These are phyloP conservation scores for Fistulina hepatica DNA, from an alignment of 1,284 basidiomycete genomes.

Conservation along the genomic window DNA sequence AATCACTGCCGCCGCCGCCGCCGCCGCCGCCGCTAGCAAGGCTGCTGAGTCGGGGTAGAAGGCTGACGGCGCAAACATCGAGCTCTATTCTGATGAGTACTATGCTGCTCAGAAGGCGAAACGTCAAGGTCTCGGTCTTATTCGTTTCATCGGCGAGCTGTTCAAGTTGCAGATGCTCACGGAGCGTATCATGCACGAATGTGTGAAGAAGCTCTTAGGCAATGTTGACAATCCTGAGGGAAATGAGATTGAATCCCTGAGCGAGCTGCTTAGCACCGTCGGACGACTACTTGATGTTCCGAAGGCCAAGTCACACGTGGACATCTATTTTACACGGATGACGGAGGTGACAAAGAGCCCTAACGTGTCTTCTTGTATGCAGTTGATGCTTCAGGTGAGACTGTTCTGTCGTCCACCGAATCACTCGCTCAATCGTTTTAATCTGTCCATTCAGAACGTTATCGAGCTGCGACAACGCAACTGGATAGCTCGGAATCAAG, in stretches of 20 bases:
- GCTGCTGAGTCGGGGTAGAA: slow-evolving; percentile 48
- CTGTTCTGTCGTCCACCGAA: background rate
- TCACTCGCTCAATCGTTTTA: slow-evolving; percentile 4
- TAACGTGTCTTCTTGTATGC: slow-evolving; percentile 79
- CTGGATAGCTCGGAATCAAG: slow-evolving; percentile 58
- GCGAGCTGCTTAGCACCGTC: slow-evolving; percentile 86
- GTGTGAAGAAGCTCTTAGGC: slow-evolving; percentile 87
- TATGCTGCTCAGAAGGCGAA: slow-evolving; percentile 96
- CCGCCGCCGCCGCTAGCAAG: slow-evolving; percentile 37
- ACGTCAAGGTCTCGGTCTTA: slow-evolving; percentile 91
- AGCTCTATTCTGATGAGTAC: slow-evolving; percentile 90
- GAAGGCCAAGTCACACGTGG: slow-evolving; percentile 79
- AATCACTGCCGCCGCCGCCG: slow-evolving; percentile 48
- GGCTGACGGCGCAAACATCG: slow-evolving; percentile 34
- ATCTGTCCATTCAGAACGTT: slow-evolving; percentile 49
- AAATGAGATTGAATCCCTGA: slow-evolving; percentile 94
- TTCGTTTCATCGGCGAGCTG: slow-evolving; percentile 95
- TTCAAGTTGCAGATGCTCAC: slow-evolving; percentile 96
- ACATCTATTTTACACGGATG: slow-evolving; percentile 90
- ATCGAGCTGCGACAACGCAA: slow-evolving; percentile 79
- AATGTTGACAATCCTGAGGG: slow-evolving; percentile 94
- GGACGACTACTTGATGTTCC: slow-evolving; percentile 71
- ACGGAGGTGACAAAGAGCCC: slow-evolving; percentile 65
- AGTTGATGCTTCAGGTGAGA: slow-evolving; percentile 87
- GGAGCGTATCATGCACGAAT: slow-evolving; percentile 92